phyloP scores from a whole-genome alignment of 257 asterid genomes.

The Eucommia ulmoides region DNA sequence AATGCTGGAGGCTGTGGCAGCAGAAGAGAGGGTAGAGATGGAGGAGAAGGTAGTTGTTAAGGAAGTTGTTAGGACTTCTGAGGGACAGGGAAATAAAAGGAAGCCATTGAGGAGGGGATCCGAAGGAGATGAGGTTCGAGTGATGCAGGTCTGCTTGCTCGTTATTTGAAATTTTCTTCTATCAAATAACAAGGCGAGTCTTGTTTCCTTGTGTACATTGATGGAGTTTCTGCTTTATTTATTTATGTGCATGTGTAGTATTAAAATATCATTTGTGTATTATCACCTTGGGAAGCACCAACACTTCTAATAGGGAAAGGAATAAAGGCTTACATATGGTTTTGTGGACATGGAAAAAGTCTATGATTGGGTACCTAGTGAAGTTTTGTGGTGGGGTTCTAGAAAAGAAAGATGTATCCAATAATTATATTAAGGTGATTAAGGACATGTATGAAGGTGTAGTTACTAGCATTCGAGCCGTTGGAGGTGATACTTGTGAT shows the following conservation, averaged over 20 bases:
- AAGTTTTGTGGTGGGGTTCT: no score
- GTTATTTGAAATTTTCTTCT: neutral
- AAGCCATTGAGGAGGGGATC: conserved; percentile 58
- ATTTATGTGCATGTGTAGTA: neutral
- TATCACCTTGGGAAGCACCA: no score
- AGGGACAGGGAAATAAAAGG: conserved; percentile 25
- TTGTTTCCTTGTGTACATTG: neutral
- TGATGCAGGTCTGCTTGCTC: conserved; percentile 55
- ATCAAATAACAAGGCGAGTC: neutral
- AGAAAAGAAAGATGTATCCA: no score
- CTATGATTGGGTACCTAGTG: no score
- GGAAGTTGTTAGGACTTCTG: conserved; percentile 44
- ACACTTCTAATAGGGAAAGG: no score
- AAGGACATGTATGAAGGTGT: no score
- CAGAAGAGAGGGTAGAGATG: conserved; percentile 21
- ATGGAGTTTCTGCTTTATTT: neutral
- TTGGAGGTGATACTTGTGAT: no score
- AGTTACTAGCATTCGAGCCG: no score
- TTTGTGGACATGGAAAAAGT: no score
- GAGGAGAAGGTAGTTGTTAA: conserved; percentile 43
- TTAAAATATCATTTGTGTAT: no score
- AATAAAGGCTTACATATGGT: no score
- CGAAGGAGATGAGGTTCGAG: conserved; percentile 77
- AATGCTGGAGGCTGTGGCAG: conserved; percentile 36
- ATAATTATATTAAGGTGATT: no score